Evolutionary conservation across 2,329 filamentous ascomycete genomes (phyloP), one percentile per base, ranked within the genome.

Genomic region (Plenodomus biglobosus): DNA sequence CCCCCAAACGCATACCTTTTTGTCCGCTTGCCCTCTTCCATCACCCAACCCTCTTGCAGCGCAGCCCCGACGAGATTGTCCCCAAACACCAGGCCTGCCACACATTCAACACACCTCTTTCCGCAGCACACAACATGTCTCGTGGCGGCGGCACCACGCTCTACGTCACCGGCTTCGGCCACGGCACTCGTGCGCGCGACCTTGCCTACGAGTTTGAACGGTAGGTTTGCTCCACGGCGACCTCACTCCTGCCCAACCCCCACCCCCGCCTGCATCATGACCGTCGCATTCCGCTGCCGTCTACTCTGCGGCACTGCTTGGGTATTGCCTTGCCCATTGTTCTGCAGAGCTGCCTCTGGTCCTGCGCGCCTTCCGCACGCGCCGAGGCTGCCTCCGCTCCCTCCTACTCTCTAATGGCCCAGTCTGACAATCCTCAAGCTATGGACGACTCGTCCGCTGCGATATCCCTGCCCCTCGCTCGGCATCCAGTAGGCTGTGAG

Each of bases 141-240:
- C 90, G 91, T 73, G 85, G 88, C 75, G 85, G 88, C 74, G 87
- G 90, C 66, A 95, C 89, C 53, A 97, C 92, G 49, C 89, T 97
- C 65, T 97, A 97, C 81, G 92, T 97, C 76, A 96, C 92, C 72
- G 94, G 94, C 83, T 99, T 99, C 78, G 95, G 92, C 84, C 91
- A 96, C 78, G 91, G 92, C 76, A 96, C 92, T 76, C 90, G 94
- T 81, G 91, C 94, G 76, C 90, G 94, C 85, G 92, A 99, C 82
- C 89, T 97, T 76, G 91, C 92, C 81, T 96, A 95, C 88, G 92
- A 97, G 83, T 97, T 97, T 88, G 92, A 97, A 92, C 91, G 92
- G 90, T 96, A 96, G 85, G 92, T 95, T 82, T 77, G 5, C 35
- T 20, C 16, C 35, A 24, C 5, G 22, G 5, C 22, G 22, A 24